Evolutionary conservation across 768 basidiomycete species (phyloP).

Genomic region (Rhizopogon sp.): DNA sequence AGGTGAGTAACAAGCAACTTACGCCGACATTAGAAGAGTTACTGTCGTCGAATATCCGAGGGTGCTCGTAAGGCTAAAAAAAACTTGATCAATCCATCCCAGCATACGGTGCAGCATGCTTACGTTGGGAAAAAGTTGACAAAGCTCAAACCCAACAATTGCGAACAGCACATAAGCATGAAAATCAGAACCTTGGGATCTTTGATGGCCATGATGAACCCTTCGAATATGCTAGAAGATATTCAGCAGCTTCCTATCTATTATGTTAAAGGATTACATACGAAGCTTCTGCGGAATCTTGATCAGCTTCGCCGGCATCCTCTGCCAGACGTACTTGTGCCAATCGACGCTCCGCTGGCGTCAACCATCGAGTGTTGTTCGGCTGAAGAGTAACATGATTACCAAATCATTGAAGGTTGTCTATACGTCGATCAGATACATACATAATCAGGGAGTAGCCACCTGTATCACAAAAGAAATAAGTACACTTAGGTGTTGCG

Average conservation of each 20-base stretch:
- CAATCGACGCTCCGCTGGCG: slow-evolving; percentile 43
- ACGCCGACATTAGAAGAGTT: slow-evolving; percentile 57
- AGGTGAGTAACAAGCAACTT: slow-evolving; percentile 13
- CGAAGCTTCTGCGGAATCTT: slow-evolving; percentile 55
- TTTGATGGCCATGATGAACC: slow-evolving; percentile 46
- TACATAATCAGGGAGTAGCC: slow-evolving; percentile 58
- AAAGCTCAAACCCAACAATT: slow-evolving; percentile 55
- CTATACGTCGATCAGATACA: slow-evolving; percentile 10
- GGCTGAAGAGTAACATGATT: slow-evolving; percentile 31
- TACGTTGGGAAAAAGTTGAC: slow-evolving; percentile 56
- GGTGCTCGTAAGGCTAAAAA: slow-evolving; percentile 47
- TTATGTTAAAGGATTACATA: slow-evolving; percentile 22
- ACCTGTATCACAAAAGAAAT: slow-evolving; percentile 30
- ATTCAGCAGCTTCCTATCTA: background rate
- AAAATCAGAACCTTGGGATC: slow-evolving; percentile 54
- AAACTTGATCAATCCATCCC: background rate
- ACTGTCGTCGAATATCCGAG: slow-evolving; percentile 59
- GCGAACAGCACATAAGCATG: slow-evolving; percentile 45
- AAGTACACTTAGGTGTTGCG: background rate
- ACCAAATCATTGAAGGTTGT: background rate
- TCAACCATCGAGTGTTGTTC: slow-evolving; percentile 58
- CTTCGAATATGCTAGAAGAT: slow-evolving; percentile 12
- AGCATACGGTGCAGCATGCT: slow-evolving; percentile 3
- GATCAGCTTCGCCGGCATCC: slow-evolving; percentile 63
- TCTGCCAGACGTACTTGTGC: slow-evolving; percentile 65